Evolutionary conservation across 306 rosid species (phyloP).

Genomic region (Prinsepia uniflora): DNA sequence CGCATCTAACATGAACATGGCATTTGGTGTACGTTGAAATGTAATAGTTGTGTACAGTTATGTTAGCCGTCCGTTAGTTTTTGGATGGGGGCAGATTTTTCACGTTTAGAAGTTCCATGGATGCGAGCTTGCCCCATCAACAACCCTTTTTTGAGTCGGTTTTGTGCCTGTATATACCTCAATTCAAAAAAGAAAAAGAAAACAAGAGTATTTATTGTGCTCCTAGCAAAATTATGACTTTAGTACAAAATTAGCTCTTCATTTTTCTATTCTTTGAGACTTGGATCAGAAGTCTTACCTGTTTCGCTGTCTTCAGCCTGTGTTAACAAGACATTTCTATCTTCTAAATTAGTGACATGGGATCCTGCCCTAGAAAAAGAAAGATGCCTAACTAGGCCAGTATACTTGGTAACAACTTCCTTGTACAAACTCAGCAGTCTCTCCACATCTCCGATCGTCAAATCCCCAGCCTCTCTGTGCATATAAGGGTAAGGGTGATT

Average conservation of each 20-base stretch:
- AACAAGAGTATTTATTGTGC: not conserved
- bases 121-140: not conserved
- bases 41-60: conserved; percentile 29
- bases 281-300: conserved; percentile 5
- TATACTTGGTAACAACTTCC: conserved; percentile 52
- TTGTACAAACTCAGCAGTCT: conserved; percentile 43
- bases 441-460: conserved; percentile 51
- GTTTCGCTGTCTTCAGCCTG: not conserved
- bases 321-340: conserved; percentile 1
- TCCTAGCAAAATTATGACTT: too few relatives aligned
- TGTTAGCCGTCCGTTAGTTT: not conserved
- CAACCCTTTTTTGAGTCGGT: conserved; percentile 17
- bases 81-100: not conserved
- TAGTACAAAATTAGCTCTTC: too few relatives aligned
- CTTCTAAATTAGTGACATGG: conserved; percentile 30
- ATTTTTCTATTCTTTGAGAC: too few relatives aligned
- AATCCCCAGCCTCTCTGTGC: conserved; percentile 55
- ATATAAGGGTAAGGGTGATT: conserved; percentile 53
- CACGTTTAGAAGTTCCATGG: not conserved
- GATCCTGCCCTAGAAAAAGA: conserved; percentile 38
- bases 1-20: conserved; percentile 30
- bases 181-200: not conserved
- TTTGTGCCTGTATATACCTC: conserved; percentile 1
- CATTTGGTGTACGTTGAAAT: conserved; percentile 47
- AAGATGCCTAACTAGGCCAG: conserved; percentile 35